These are phyloP conservation scores for Lodderomyces oxycetoniae DNA, from an alignment of 1,139 yeast genomes.

Conservation along the genomic window DNA sequence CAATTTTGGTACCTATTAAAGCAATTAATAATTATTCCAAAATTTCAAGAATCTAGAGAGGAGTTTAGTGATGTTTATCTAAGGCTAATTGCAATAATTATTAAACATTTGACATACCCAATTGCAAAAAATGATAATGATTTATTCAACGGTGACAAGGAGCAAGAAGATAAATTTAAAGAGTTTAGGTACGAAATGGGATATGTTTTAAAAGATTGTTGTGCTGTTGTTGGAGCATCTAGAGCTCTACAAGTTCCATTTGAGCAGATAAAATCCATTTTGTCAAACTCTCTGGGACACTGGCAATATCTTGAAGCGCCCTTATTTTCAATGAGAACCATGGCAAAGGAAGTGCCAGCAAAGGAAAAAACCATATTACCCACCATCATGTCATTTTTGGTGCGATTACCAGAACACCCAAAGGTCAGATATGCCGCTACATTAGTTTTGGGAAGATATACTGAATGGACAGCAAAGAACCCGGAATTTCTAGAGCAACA, in stretches of 20 bases:
- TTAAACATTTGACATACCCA: constrained; percentile 76
- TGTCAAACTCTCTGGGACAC: constrained; percentile 29
- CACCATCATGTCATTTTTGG: constrained; percentile 64
- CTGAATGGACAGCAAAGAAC: constrained; percentile 90
- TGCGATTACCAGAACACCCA: constrained; percentile 77
- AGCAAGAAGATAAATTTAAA: constrained; percentile 87
- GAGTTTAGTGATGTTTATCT: constrained; percentile 58
- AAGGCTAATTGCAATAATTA: constrained; percentile 61
- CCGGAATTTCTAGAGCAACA: constrained; percentile 80
- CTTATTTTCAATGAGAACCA: constrained; percentile 80
- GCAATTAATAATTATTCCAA: constrained; percentile 62
- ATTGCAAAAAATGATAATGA: constrained; percentile 35
- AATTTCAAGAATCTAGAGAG: constrained; percentile 57
- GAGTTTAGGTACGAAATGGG: constrained; percentile 97
- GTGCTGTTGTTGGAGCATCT: constrained; percentile 79
- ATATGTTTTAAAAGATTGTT: constrained; percentile 91
- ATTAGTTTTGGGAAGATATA: constrained; percentile 85
- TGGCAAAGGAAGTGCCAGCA: constrained; percentile 85
- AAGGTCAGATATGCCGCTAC: constrained; percentile 91
- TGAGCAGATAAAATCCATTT: constrained; percentile 41
- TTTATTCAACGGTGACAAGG: constrained; percentile 59
- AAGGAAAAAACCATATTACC: constrained; percentile 71
- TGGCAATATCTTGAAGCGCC: constrained; percentile 96
- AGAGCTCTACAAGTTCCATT: constrained; percentile 64
- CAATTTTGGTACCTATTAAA: constrained; percentile 86